Base-by-base conservation (phyloP, 139 green algal genomes). In the Micractinium conductrix region DNA sequence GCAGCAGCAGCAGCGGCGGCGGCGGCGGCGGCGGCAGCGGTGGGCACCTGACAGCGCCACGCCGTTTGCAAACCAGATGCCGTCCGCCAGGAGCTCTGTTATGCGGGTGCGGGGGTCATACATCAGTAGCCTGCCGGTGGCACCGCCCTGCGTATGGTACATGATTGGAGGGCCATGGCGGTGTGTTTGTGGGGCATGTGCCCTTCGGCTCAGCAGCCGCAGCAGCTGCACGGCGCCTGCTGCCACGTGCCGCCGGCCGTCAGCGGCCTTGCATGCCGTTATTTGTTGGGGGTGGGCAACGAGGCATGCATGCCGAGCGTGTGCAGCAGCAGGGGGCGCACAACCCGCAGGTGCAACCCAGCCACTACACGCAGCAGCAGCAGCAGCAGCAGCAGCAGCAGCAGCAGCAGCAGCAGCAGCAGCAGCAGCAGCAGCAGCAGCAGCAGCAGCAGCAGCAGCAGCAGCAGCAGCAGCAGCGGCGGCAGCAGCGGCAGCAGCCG, bases 11-110 rank as follows among this genome's bases (percentile, higher is more conserved):
- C n/a, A n/a, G n/a, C n/a, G n/a, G n/a, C n/a, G n/a, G n/a, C n/a
- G n/a, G n/a, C n/a, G n/a, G n/a, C 55, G 55, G 3, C 8, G 30
- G 55, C 9, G 63, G 12, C 33, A 37, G 63, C 63, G 30, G 6
- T 28, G 10, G 14, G 14, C 33, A 72, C 65, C 33, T 53, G 73
- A 65, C 68, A 97, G 78, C 22, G 92, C 91, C 12, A 97, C 92
- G 10, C 94, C 94, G 75, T 97, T 97, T 30, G 94, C 89, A 74
- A 93, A 97, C 84, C 81, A 93, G 21, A 96, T 67, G 17, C 78
- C 91, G 28, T 78, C 72, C 14, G 86, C 70, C 8, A 96, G 84
- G 65, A 92, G 74, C 17, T 75, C 53, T 3, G 93, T 92, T 2
- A 53, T 48, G 26, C 84, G 53, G 14, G 73, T 94, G 35, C 40